A percentile compares a stretch with the other conserved stretches of the same genome.
Conservation (phyloP, 495 filamentous ascomycete genomes). For the Glonium stellatum region DNA sequence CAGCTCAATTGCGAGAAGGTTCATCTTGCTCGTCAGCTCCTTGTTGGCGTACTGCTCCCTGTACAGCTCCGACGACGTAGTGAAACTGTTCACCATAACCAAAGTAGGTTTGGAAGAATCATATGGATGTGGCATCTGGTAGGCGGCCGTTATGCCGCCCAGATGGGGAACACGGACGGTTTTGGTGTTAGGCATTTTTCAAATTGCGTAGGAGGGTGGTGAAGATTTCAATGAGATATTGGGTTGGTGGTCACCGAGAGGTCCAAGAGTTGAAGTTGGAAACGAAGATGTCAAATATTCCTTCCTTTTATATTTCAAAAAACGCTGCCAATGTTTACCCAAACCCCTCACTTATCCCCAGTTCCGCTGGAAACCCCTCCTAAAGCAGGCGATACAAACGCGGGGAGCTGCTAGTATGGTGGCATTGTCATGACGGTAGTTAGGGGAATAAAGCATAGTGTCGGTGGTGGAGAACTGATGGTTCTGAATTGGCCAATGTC, state of each 20-base stretch:
- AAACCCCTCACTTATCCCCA: not conserved
- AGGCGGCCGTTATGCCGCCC: slow-evolving; percentile 47
- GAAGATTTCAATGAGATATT: not conserved
- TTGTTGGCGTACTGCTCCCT: slow-evolving; percentile 43
- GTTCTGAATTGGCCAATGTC: not conserved
- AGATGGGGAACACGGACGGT: slow-evolving; percentile 20
- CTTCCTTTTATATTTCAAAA: too few relatives aligned
- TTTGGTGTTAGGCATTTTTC: slow-evolving; percentile 18
- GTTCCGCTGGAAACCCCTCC: not conserved
- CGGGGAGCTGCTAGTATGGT: not conserved
- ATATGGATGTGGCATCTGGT: slow-evolving; percentile 41
- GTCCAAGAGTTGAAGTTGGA: too few relatives aligned
- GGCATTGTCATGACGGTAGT: not conserved
- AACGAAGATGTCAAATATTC: too few relatives aligned
- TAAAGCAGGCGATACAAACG: not conserved
- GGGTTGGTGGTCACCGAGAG: not conserved
- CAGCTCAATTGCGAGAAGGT: slow-evolving; percentile 46
- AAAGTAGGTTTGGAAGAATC: slow-evolving; percentile 52
- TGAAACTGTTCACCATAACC: slow-evolving; percentile 55
- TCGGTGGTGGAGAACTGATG: not conserved
- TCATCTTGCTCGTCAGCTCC: slow-evolving; percentile 42
- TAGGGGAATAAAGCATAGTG: not conserved
- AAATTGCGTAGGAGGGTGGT: not conserved
- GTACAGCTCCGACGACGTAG: slow-evolving; percentile 49
- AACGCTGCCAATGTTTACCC: too few relatives aligned